Evolutionary conservation across 2,329 filamentous ascomycete species (phyloP).

Genomic region (Colletotrichum sojae): DNA sequence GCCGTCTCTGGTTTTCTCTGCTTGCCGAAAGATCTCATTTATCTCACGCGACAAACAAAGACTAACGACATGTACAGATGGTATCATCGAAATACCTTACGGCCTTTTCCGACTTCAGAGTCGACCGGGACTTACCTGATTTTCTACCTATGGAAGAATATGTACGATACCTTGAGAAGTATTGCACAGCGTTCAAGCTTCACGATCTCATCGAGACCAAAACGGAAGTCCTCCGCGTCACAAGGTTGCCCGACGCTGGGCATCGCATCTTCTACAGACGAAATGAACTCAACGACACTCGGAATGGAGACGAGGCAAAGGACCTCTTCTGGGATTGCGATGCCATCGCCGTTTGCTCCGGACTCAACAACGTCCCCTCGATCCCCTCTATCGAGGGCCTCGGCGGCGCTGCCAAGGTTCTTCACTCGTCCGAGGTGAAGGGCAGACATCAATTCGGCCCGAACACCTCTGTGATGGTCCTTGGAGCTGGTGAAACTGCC

Average conservation of each 20-base stretch:
- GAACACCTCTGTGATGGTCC: constrained; percentile 56
- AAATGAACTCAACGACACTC: constrained; percentile 1
- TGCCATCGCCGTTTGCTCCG: constrained; percentile 62
- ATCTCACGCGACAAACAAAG: no score
- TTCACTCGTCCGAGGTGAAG: constrained; percentile 62
- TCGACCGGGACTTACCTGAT: constrained; percentile 57
- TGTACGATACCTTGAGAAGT: constrained; percentile 59
- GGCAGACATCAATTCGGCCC: constrained; percentile 56
- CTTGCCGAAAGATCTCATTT: no score
- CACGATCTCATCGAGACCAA: constrained; percentile 53
- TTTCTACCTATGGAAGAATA: constrained; percentile 59
- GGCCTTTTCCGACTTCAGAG: constrained; percentile 64
- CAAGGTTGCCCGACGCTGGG: constrained; percentile 31
- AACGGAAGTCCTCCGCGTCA: constrained; percentile 49
- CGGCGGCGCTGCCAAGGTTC: constrained; percentile 50
- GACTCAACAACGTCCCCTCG: constrained; percentile 58
- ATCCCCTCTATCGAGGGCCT: constrained; percentile 57
- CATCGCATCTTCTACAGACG: constrained; percentile 21
- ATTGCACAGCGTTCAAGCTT: constrained; percentile 56
- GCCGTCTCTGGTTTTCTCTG: no score
- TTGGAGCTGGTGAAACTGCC: constrained; percentile 62
- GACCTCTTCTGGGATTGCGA: constrained; percentile 54
- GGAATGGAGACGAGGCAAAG: neutral
- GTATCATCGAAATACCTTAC: constrained; percentile 66
- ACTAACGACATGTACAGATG: constrained; percentile 46